A percentile compares a stretch with the other conserved stretches of the same genome.
Evolutionary conservation across 768 basidiomycete species (phyloP).

Genomic region (Rhodotorula sphaerocarpa): DNA sequence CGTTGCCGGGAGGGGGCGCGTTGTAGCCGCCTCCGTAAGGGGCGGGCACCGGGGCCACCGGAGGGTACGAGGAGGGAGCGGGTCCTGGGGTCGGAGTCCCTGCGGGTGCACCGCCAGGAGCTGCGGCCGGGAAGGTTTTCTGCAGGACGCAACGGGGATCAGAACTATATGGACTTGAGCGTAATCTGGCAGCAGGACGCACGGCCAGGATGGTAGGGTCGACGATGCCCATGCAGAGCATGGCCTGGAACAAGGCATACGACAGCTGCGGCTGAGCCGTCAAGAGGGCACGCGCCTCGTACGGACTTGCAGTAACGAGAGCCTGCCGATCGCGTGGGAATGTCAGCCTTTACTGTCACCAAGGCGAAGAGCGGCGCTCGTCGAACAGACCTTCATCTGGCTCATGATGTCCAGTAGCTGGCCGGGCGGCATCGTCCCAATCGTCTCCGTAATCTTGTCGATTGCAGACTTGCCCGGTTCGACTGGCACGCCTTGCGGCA

Average conservation of each 20-base stretch:
- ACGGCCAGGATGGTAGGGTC: constrained; percentile 76
- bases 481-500: constrained; percentile 70
- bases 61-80: constrained; percentile 23
- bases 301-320: constrained; percentile 82
- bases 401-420: constrained; percentile 87
- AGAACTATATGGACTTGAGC: constrained; percentile 26
- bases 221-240: constrained; percentile 86
- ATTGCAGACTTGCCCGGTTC: constrained; percentile 62
- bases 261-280: constrained; percentile 81
- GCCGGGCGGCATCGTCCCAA: constrained; percentile 71
- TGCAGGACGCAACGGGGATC: constrained; percentile 31
- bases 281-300: constrained; percentile 73
- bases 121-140: constrained; percentile 53
- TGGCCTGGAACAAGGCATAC: constrained; percentile 90
- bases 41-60: constrained; percentile 20
- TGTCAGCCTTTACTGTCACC: constrained; percentile 71
- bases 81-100: constrained; percentile 50
- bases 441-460: constrained; percentile 74
- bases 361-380: neutral
- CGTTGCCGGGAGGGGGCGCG: constrained; percentile 7
- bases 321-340: constrained; percentile 51
- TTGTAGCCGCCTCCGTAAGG: constrained; percentile 16
- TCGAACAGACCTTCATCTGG: constrained; percentile 87
- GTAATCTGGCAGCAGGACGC: constrained; percentile 39
- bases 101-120: constrained; percentile 40